Base-by-base conservation (phyloP, 2,329 filamentous ascomycete species). In the Blumeriella jaapii region DNA sequence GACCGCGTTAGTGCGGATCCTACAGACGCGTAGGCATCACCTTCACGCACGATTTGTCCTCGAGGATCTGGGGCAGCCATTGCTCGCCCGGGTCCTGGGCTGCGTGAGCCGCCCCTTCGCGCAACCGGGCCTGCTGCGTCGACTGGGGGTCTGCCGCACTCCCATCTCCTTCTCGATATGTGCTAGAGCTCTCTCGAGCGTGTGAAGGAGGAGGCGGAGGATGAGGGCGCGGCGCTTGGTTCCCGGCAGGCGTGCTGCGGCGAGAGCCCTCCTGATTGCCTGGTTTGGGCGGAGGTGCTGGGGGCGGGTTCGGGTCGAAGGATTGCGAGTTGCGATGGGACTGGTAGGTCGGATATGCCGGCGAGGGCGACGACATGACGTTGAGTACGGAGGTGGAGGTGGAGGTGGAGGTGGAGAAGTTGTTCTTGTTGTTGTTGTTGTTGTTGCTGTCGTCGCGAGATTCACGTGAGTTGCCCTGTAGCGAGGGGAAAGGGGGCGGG, bases 11-110 rank as follows among this genome's bases (percentile, higher is more conserved):
- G 34, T 39, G 38, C 20, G 39, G 36, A 31, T 42, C 23, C 29
- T 38, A 18, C 19, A 22, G 28, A 11, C 6, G n/a, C 19, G n/a
- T 16, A 10, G 41, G 42, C 31, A 49, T 24, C 42, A 46, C n/a
- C 41, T 39, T 44, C 43, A 62, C 73, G 46, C 64, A 93, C 85
- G 82, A 78, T 63, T 91, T 93, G 52, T 91, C 82, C 52, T 82
- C 72, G 2, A 95, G 62, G 9, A 75, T 62, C 41, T 73, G 70
- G 1, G 86, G 86, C 2, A 94, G 66, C 86, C 86, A 94, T 44
- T 77, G 71, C 34, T 82, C 74, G 13, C 77, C 74, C 0, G 73
- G 73, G 46, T 78, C 74, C 3, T 65, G 61, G 25, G 66, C 11
- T 61, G 57, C 24, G 59, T 53, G n/a, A 53, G 7, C 44, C 26